These are phyloP conservation scores for Amorphotheca resinae DNA, from an alignment of 495 filamentous ascomycete species.

Conservation along the genomic window DNA sequence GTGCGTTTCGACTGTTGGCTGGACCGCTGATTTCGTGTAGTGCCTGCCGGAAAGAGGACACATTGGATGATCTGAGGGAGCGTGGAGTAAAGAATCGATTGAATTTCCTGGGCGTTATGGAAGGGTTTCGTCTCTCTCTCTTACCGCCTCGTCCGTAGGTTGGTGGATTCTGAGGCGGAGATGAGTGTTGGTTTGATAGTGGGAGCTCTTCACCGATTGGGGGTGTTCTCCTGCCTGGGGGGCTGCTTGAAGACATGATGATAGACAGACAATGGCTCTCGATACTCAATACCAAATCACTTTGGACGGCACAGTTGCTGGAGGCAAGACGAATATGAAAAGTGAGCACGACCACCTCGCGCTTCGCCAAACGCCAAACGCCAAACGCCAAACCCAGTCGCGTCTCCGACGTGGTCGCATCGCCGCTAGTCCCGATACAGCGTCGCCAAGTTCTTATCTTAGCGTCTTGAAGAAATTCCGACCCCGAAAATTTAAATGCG, in stretches of 20 bases:
- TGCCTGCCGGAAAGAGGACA: conserved; percentile 41
- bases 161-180: conserved; percentile 1
- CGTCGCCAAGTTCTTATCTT: not conserved
- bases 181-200: not conserved
- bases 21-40: conserved; percentile 59
- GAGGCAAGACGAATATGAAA: not conserved
- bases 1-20: conserved; percentile 44
- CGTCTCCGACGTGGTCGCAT: not conserved
- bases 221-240: not conserved
- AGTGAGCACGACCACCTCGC: not conserved
- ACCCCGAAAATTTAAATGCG: not conserved
- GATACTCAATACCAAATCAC: not conserved
- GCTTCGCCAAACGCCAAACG: not conserved
- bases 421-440: not conserved
- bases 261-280: not conserved
- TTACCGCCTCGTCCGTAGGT: conserved; percentile 3
- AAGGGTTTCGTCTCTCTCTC: conserved; percentile 37
- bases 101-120: conserved; percentile 63
- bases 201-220: conserved; percentile 1
- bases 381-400: conserved; percentile 2
- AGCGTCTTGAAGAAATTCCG: not conserved
- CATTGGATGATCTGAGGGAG: conserved; percentile 15
- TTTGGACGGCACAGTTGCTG: not conserved
- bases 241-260: conserved; percentile 1
- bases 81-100: conserved; percentile 73